Percentiles rank a stretch among this genome's conserved stretches.
phyloP scores from a whole-genome alignment of 2,329 filamentous ascomycete species.

The Fusarium lyarnte region DNA sequence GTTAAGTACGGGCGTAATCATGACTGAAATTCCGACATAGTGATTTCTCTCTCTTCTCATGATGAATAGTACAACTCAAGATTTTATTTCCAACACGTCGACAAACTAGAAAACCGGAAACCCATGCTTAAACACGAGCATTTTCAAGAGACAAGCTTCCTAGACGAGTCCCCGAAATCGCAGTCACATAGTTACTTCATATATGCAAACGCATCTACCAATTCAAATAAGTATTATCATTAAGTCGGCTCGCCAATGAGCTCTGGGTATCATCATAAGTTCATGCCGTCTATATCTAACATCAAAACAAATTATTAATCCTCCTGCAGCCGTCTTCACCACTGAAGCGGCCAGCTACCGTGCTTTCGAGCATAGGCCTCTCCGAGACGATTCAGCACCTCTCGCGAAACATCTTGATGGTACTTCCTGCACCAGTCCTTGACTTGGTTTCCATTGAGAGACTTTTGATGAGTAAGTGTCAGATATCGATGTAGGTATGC shows the following conservation, averaged over 20 bases:
- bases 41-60: background rate
- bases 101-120: background rate
- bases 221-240: constrained; percentile 25
- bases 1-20: constrained; percentile 24
- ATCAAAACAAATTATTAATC: background rate
- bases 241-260: constrained; percentile 8
- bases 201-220: background rate
- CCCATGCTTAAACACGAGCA: background rate
- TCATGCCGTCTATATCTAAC: constrained; percentile 13
- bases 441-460: constrained; percentile 4
- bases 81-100: background rate
- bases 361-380: constrained; percentile 18
- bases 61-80: background rate
- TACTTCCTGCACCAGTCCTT: constrained; percentile 29
- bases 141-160: background rate
- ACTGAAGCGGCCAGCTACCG: constrained; percentile 22
- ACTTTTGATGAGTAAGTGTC: background rate
- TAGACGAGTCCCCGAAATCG: background rate
- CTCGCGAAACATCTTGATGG: constrained; percentile 23
- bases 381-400: constrained; percentile 17
- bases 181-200: constrained; percentile 15
- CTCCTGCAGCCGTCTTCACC: background rate
- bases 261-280: constrained; percentile 30
- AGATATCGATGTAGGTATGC: constrained; percentile 32
- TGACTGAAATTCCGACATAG: background rate